Evolutionary conservation across 345 rosid species (phyloP), one percentile per base, ranked within the genome.

Genomic region (Moricandia arvensis): DNA sequence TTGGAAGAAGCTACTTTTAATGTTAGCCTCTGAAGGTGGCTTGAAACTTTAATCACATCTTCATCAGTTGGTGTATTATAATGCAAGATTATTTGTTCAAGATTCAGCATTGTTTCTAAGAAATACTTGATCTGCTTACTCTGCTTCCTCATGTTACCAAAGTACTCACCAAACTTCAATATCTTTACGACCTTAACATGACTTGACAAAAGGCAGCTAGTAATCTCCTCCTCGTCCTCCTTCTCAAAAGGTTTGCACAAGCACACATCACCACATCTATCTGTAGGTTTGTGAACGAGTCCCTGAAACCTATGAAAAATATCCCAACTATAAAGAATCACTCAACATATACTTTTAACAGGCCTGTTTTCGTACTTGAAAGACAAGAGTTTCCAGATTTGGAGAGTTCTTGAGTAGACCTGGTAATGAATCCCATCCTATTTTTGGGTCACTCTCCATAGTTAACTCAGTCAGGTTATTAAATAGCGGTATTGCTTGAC

Each of bases 371-470:
- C 35, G 8, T 62, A 72, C 75, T 21, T 21, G 34, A 26, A 72
- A 72, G 51, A 72, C 35, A 0, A 72, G 61, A 9, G 51, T 62
- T 33, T 72, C 61, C 7, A 72, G 68, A 62, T 61, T 72, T 49
- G 75, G 75, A 21, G 49, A 49, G 10, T 49, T 61, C 26, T n/a
- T 62, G 11, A 72, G 68, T 24, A 72, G 9, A 16, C 7, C 51
- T 5, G 60, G 68, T 3, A 72, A 6, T 47, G 68, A 49, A 4
- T 62, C 11, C 61, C 75, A 72, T 62, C 75, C 68, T 17, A 61
- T 1, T 30, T 4, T 0, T 0, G 59, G 16, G 1, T 47, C 13
- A 49, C 75, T 61, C 51, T 72, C 61, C 0, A 72, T 18, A 5
- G 61, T 72, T 49, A 72, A 62, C 24, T 49, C 47, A 45, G 26